phyloP scores from a whole-genome alignment of 352 stramenopile genomes.

The Pythium rishiriense region DNA sequence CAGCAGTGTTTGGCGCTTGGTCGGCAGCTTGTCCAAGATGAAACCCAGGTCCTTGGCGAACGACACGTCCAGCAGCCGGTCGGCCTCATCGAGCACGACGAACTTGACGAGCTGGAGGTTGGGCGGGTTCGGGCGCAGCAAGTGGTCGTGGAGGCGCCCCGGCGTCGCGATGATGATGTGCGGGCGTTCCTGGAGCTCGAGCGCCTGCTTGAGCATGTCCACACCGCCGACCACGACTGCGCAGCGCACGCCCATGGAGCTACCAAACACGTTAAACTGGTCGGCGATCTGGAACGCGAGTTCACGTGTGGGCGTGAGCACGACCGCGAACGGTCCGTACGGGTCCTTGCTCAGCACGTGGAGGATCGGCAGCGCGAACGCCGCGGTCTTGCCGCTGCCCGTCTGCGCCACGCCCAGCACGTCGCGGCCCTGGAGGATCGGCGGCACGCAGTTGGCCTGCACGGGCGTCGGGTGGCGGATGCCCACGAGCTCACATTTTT shows the following conservation, averaged over 20 bases:
- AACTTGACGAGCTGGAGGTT: constrained; percentile 91
- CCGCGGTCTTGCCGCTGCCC: constrained; percentile 97
- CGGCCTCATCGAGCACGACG: constrained; percentile 98
- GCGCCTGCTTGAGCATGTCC: constrained; percentile 92
- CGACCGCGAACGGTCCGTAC: constrained; percentile 95
- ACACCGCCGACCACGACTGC: constrained; percentile 95
- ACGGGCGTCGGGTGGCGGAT: constrained; percentile 89
- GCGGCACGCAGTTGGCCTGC: constrained; percentile 90
- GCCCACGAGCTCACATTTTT: constrained; percentile 81
- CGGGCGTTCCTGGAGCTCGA: constrained; percentile 87
- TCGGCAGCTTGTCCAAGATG: constrained; percentile 81
- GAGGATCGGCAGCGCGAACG: constrained; percentile 98
- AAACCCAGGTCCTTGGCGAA: constrained; percentile 88
- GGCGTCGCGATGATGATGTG: constrained; percentile 98
- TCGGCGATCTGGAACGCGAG: constrained; percentile 98
- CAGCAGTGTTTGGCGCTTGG: constrained; percentile 93
- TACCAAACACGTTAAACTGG: constrained; percentile 96
- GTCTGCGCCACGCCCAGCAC: constrained; percentile 93
- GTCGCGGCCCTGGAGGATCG: constrained; percentile 88
- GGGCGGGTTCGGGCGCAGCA: constrained; percentile 89
- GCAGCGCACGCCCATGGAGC: constrained; percentile 88
- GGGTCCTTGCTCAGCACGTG: constrained; percentile 93
- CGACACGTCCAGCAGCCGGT: constrained; percentile 91
- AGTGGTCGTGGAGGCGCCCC: constrained; percentile 91
- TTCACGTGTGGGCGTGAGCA: constrained; percentile 97